Conservation (phyloP, 371 early-diverging fungal species). For the Lichtheimia ornata region DNA sequence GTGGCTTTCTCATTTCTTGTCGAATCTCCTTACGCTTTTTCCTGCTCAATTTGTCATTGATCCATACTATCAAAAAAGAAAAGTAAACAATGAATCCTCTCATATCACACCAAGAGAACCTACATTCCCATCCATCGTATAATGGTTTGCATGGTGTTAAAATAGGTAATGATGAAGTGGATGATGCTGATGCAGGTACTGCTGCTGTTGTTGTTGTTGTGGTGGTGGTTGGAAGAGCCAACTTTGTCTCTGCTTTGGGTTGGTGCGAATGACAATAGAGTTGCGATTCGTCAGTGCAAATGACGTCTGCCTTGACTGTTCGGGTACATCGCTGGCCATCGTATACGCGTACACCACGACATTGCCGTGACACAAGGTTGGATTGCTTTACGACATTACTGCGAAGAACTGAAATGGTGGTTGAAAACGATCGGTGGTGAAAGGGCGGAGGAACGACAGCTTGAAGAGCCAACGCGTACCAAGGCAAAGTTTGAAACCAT, state of each 20-base stretch:
- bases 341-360: constrained; percentile 14
- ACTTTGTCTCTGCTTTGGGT: neutral
- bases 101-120: constrained; percentile 1
- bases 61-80: constrained; percentile 35
- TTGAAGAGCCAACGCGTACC: constrained; percentile 5
- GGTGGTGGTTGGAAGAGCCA: too few species aligned
- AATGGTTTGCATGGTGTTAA: constrained; percentile 2
- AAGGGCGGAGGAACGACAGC: neutral
- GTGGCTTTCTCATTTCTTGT: constrained; percentile 47
- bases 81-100: neutral
- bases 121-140: constrained; percentile 18
- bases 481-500: constrained; percentile 2
- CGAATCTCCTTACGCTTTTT: constrained; percentile 10
- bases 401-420: neutral
- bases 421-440: neutral
- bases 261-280: constrained; percentile 13
- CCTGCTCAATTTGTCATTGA: constrained; percentile 12
- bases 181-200: too few species aligned
- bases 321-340: constrained; percentile 20
- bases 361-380: constrained; percentile 8
- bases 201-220: neutral
- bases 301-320: constrained; percentile 4
- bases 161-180: too few species aligned
- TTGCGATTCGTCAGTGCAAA: constrained; percentile 10
- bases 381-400: neutral